Evolutionary conservation across 1,284 basidiomycete species (phyloP).

Genomic region (Kalmanozyma brasiliensis): DNA sequence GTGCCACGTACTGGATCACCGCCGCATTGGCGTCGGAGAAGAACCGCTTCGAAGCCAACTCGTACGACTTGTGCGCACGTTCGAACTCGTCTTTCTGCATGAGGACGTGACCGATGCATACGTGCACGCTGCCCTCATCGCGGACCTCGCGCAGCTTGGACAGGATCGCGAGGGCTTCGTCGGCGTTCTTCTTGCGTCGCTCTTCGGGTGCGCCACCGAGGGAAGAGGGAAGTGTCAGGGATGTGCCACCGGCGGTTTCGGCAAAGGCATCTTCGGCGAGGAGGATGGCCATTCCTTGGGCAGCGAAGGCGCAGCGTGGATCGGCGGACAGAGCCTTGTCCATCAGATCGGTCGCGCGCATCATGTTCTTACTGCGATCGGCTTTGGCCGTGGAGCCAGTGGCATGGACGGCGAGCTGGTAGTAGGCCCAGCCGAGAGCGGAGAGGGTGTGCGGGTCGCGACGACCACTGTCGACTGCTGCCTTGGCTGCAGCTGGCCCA

Average conservation of each 20-base stretch:
- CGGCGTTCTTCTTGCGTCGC: constrained; percentile 55
- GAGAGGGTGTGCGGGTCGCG: constrained; percentile 61
- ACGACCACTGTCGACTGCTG: constrained; percentile 52
- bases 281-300: constrained; percentile 65
- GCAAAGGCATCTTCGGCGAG: constrained; percentile 63
- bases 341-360: constrained; percentile 64
- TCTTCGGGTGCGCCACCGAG: constrained; percentile 47
- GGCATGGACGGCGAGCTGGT: constrained; percentile 60
- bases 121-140: constrained; percentile 64
- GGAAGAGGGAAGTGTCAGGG: constrained; percentile 20
- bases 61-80: constrained; percentile 63
- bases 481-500: constrained; percentile 48
- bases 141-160: constrained; percentile 64
- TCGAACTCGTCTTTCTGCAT: constrained; percentile 65
- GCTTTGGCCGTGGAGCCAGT: constrained; percentile 52
- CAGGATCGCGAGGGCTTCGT: constrained; percentile 61
- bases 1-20: constrained; percentile 61
- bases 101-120: constrained; percentile 66
- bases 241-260: constrained; percentile 41
- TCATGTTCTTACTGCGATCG: constrained; percentile 60
- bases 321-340: constrained; percentile 62
- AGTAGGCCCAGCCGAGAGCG: constrained; percentile 65
- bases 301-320: constrained; percentile 61
- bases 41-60: constrained; percentile 57
- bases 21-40: constrained; percentile 42